Percentiles rank a stretch among this genome's conserved stretches.
phyloP scores from a whole-genome alignment of 768 basidiomycete species.

The Strobilomyces dryophilus region DNA sequence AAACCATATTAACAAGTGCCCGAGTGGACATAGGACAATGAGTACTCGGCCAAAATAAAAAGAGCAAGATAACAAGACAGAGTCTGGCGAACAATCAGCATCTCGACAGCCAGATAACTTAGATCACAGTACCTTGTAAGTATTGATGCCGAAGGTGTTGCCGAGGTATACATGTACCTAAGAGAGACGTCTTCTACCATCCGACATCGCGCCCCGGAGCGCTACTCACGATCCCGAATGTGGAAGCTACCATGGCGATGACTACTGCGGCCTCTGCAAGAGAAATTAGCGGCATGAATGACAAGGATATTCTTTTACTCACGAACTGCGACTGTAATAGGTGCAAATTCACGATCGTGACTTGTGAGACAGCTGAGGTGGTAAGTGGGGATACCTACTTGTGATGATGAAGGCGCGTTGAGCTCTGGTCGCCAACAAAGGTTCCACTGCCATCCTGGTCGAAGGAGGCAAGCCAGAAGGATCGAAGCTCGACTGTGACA shows the following conservation, averaged over 20 bases:
- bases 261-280: conserved; percentile 69
- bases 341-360: conserved; percentile 5
- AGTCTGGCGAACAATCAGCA: conserved; percentile 43
- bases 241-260: conserved; percentile 67
- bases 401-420: conserved; percentile 70
- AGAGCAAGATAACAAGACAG: conserved; percentile 82
- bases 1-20: background rate
- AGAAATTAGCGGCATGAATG: background rate
- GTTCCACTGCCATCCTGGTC: conserved; percentile 61
- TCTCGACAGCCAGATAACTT: background rate
- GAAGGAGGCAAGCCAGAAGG: conserved; percentile 11
- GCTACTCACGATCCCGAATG: conserved; percentile 56
- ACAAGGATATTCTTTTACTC: conserved; percentile 31
- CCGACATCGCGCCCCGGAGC: background rate
- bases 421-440: conserved; percentile 66
- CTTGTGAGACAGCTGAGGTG: conserved; percentile 3
- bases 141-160: conserved; percentile 8
- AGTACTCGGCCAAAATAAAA: conserved; percentile 78
- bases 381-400: conserved; percentile 41
- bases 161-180: conserved; percentile 46
- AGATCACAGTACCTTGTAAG: conserved; percentile 48
- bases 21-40: conserved; percentile 1
- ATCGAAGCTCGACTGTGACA: conserved; percentile 11
- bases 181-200: conserved; percentile 3
- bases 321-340: conserved; percentile 54